A percentile compares a stretch with the other conserved stretches of the same genome.
phyloP scores from a whole-genome alignment of 805 yeast genomes.

The Deakozyma indianensis region DNA sequence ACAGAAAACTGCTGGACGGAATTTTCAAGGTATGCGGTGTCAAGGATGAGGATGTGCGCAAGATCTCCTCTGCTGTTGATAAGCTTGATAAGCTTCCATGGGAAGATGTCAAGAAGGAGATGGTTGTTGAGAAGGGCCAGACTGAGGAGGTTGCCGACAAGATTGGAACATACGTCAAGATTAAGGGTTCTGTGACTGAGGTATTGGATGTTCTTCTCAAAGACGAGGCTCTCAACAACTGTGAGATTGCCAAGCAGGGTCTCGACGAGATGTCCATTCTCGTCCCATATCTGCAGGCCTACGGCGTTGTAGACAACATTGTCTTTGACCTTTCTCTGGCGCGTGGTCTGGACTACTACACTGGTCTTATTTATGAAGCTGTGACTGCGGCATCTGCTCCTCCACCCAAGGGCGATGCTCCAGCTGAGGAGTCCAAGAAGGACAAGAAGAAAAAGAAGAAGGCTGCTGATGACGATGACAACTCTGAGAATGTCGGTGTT shows the following conservation, averaged over 20 bases:
- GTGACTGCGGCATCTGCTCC: slow-evolving; percentile 96
- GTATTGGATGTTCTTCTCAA: slow-evolving; percentile 36
- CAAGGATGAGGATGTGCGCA: slow-evolving; percentile 83
- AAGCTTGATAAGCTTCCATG: slow-evolving; percentile 92
- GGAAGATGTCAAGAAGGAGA: slow-evolving; percentile 87
- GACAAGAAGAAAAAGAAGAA: slow-evolving; percentile 21
- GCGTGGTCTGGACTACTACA: slow-evolving; percentile 94
- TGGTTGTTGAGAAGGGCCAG: slow-evolving; percentile 83
- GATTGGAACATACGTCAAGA: slow-evolving; percentile 83
- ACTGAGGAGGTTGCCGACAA: slow-evolving; percentile 82
- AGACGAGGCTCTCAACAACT: slow-evolving; percentile 44
- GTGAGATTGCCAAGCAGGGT: slow-evolving; percentile 69
- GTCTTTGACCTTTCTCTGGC: slow-evolving; percentile 90
- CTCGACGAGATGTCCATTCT: slow-evolving; percentile 63
- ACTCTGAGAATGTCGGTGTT: slow-evolving; percentile 92
- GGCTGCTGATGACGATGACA: slow-evolving; percentile 64
- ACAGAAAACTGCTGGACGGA: slow-evolving; percentile 92
- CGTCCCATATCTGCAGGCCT: slow-evolving; percentile 70
- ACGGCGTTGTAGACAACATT: slow-evolving; percentile 42
- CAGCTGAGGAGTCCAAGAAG: slow-evolving; percentile 21
- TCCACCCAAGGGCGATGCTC: slow-evolving; percentile 57
- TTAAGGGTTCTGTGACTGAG: slow-evolving; percentile 43
- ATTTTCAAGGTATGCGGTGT: slow-evolving; percentile 93
- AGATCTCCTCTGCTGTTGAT: slow-evolving; percentile 88
- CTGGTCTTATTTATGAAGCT: slow-evolving; percentile 93